Percentiles rank a stretch among this genome's conserved stretches.
phyloP scores from a whole-genome alignment of 495 filamentous ascomycete species.

The Parmelia sp. region DNA sequence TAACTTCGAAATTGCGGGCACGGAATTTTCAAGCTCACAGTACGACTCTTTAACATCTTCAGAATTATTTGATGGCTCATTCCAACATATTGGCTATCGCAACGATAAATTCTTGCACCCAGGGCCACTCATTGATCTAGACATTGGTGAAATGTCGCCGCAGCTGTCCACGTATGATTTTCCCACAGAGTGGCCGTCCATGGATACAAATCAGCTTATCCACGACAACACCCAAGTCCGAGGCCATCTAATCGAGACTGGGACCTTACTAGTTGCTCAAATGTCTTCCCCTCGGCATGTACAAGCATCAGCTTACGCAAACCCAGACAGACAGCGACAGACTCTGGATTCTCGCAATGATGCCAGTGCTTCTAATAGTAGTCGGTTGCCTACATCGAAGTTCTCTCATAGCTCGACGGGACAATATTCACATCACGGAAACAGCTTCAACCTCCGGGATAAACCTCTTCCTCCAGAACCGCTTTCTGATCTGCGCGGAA shows the following conservation, averaged over 20 bases:
- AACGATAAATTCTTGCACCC: not conserved
- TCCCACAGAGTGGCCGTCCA: not conserved
- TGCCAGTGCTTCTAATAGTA: not conserved
- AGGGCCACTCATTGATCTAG: not conserved
- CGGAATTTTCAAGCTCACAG: not conserved
- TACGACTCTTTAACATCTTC: not conserved
- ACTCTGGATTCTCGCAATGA: not conserved
- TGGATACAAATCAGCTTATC: not conserved
- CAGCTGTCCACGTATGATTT: not conserved
- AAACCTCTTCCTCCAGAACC: not conserved
- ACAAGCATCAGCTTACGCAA: not conserved
- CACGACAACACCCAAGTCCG: not conserved
- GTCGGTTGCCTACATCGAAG: not conserved
- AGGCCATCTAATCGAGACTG: not conserved
- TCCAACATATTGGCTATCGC: not conserved
- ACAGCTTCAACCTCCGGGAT: not conserved
- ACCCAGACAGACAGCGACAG: not conserved
- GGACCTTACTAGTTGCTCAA: not conserved
- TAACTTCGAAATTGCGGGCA: not conserved
- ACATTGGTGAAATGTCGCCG: not conserved
- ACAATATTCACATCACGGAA: not conserved
- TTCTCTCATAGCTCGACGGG: not conserved
- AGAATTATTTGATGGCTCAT: not conserved
- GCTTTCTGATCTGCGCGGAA: not conserved
- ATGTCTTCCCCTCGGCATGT: not conserved